Percentiles rank a stretch among this genome's conserved stretches.
phyloP scores from a whole-genome alignment of 1,284 basidiomycete species.

The Apiotrichum brassicae region DNA sequence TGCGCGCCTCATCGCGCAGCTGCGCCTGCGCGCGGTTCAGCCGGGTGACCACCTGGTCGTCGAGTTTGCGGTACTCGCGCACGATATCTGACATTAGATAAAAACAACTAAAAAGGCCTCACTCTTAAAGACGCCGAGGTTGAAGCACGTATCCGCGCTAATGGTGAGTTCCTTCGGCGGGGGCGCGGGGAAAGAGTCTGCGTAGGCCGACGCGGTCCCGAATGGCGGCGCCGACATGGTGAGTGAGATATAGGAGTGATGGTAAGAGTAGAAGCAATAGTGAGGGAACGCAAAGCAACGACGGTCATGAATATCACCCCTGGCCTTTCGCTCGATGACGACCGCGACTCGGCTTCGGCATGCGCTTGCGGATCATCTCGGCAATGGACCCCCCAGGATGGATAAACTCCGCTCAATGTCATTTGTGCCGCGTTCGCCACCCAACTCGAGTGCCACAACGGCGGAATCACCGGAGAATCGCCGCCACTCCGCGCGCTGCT shows the following conservation, averaged over 20 bases:
- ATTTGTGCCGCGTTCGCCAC: no score
- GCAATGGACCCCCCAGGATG: no score
- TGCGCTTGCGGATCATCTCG: no score
- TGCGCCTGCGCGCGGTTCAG: slow-evolving; percentile 74
- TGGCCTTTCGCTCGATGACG: neutral
- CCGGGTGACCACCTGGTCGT: slow-evolving; percentile 74
- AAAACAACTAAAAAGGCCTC: no score
- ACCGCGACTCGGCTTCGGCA: neutral
- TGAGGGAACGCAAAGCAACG: neutral
- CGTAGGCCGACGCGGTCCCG: slow-evolving; percentile 44
- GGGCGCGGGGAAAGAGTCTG: slow-evolving; percentile 44
- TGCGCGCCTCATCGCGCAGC: slow-evolving; percentile 56
- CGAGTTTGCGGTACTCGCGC: slow-evolving; percentile 73
- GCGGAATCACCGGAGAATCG: no score
- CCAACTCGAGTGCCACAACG: no score
- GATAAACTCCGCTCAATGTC: no score
- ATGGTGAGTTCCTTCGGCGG: slow-evolving; percentile 39
- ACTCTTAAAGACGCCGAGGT: slow-evolving; percentile 81
- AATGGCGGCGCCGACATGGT: slow-evolving; percentile 34
- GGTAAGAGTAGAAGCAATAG: neutral
- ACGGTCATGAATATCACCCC: neutral
- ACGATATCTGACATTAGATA: slow-evolving; percentile 78
- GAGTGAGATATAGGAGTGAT: neutral
- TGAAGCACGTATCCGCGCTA: slow-evolving; percentile 56
- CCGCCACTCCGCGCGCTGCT: no score